A percentile compares a stretch with the other conserved stretches of the same genome.
These are phyloP conservation scores for Galerina marginata DNA, from an alignment of 768 basidiomycete genomes.

Conservation along the genomic window DNA sequence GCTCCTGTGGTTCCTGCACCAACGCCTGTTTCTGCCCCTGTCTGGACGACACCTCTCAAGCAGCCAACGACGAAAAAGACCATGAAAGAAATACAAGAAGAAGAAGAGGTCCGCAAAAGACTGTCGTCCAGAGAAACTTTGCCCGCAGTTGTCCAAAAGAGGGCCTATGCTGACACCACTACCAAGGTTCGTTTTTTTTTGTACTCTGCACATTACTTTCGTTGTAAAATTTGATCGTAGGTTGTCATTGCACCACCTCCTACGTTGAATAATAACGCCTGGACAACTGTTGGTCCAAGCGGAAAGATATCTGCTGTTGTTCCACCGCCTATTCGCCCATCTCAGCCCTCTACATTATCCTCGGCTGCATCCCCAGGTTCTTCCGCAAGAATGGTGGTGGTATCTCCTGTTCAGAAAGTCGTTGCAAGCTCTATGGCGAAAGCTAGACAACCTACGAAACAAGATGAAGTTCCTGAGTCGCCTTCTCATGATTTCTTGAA, in stretches of 20 bases:
- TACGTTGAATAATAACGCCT: conserved; percentile 52
- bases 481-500: conserved; percentile 92
- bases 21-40: conserved; percentile 46
- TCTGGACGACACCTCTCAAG: conserved; percentile 76
- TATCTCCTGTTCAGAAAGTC: conserved; percentile 41
- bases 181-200: conserved; percentile 58
- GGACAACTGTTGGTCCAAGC: conserved; percentile 86
- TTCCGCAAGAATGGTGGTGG: conserved; percentile 29
- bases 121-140: conserved; percentile 61
- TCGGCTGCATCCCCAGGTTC: conserved; percentile 21
- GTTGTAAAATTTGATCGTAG: conserved; percentile 18
- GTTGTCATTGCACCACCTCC: conserved; percentile 27
- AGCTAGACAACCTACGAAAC: conserved; percentile 37
- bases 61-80: conserved; percentile 76
- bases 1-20: conserved; percentile 32
- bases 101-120: conserved; percentile 90
- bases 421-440: conserved; percentile 37
- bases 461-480: conserved; percentile 66
- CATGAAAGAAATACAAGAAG: conserved; percentile 99
- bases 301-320: conserved; percentile 59
- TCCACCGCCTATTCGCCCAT: conserved; percentile 38
- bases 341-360: conserved; percentile 24
- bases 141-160: conserved; percentile 60
- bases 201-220: conserved; percentile 4
- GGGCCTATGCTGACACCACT: conserved; percentile 81